These are phyloP conservation scores for Thraustochytrium sp. DNA, from an alignment of 352 stramenopile species.

Conservation along the genomic window DNA sequence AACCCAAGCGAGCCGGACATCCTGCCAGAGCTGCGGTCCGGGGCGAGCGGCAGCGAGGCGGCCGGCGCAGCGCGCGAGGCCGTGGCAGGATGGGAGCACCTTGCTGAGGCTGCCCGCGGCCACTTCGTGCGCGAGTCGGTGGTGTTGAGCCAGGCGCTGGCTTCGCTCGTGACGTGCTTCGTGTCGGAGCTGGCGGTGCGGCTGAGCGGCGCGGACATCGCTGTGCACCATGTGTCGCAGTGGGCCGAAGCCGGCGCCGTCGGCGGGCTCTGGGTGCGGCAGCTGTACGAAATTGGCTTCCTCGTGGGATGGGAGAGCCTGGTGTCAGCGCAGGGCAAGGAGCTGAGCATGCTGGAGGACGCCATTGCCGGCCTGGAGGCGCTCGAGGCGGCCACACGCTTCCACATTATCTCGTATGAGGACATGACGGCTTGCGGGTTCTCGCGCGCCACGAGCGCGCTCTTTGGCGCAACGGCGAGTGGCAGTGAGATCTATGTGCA, in stretches of 20 bases:
- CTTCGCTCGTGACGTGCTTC: conserved; percentile 40
- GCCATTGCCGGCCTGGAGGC: conserved; percentile 15
- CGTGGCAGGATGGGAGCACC: neutral
- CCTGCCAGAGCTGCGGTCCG: too few species aligned
- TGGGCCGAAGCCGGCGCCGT: neutral
- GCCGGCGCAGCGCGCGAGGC: neutral
- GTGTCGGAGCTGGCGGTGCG: conserved; percentile 40
- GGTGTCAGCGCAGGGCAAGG: conserved; percentile 30
- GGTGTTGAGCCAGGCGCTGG: conserved; percentile 39
- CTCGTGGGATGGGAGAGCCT: conserved; percentile 39
- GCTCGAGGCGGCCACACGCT: neutral
- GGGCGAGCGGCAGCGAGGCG: too few species aligned
- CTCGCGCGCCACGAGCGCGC: neutral
- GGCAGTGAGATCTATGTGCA: neutral
- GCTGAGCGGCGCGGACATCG: neutral
- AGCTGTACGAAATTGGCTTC: conserved; percentile 45
- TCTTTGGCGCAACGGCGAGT: neutral
- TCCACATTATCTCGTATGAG: conserved; percentile 6
- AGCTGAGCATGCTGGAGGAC: conserved; percentile 45
- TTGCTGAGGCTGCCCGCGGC: neutral
- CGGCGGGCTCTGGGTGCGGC: conserved; percentile 9
- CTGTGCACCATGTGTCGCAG: conserved; percentile 2
- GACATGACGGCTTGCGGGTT: neutral
- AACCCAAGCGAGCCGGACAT: too few species aligned
- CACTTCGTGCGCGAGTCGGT: conserved; percentile 7